Evolutionary conservation across 2,329 filamentous ascomycete species (phyloP).

Genomic region (Colletotrichum somersetense): DNA sequence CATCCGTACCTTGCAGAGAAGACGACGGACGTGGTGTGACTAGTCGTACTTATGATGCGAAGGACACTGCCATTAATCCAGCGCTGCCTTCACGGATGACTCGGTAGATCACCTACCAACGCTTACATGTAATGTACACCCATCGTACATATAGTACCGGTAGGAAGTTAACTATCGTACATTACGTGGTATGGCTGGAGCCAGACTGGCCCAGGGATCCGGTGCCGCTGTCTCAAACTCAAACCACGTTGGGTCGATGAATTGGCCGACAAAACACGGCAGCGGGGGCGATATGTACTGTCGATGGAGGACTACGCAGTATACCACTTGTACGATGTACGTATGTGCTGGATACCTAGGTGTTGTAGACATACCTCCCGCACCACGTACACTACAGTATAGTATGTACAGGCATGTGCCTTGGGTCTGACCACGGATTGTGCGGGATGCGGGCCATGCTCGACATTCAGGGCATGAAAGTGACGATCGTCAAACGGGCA

Average conservation of each 20-base stretch:
- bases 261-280: not conserved
- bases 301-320: too few relatives aligned
- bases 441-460: not conserved
- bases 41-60: too few relatives aligned
- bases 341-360: too few relatives aligned
- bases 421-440: too few relatives aligned
- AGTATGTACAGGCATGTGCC: not conserved
- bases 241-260: not conserved
- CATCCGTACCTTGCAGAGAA: constrained; percentile 24
- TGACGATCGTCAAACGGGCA: constrained; percentile 12
- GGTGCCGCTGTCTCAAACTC: not conserved
- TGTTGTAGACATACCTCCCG: too few relatives aligned
- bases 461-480: constrained; percentile 33
- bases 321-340: too few relatives aligned
- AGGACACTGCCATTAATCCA: not conserved
- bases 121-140: not conserved
- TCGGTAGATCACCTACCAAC: not conserved
- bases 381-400: too few relatives aligned
- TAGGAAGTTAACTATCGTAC: too few relatives aligned
- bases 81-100: not conserved
- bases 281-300: too few relatives aligned
- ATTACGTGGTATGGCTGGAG: not conserved
- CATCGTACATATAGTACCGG: too few relatives aligned
- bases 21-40: not conserved
- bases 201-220: not conserved